Evolutionary conservation across 1,284 basidiomycete species (phyloP), one percentile per base, ranked within the genome.

Genomic region (Boletus calvinii): DNA sequence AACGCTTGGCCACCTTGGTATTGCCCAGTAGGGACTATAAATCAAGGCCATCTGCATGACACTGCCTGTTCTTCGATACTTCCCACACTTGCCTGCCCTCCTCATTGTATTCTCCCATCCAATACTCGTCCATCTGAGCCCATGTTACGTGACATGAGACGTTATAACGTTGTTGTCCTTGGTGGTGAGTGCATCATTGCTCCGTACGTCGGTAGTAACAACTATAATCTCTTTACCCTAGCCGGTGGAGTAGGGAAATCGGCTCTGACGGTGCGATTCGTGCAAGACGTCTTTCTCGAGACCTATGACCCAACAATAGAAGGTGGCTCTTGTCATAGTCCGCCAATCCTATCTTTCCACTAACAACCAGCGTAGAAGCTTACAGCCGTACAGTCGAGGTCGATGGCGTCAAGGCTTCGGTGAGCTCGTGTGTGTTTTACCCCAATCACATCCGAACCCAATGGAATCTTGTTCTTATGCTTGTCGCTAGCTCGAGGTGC

Each of bases 191-290:
- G 32, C 43, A 52, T 54, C 20, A 20, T 36, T 46, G 10, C 31
- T 54, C 24, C 32, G 41, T 39, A 18, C 42, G 50, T 51, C 40
- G 57, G 10, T 30, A 49, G 35, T 26, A 48, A 35, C 51, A 50
- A 52, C 38, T 45, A 43, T 51, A 54, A 48, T 50, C 4, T 48
- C 38, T 40, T 47, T n/a, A 34, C 35, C 42, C 46, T 61, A 90
- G 87, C 88, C 62, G 87, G 88, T 63, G 87, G 87, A 31, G 90
- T 93, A 52, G 90, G 91, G 49, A 93, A 93, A 72, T 90, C 88
- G 30, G 89, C 90, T 17, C 75, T 83, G 34, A 83, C 81, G 67
- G 85, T 90, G 51, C 80, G 90, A 52, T 92, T 87, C 68, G 80
- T 90, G 44, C 79, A 81, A 61, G 81, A 87, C 63, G 74, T 81